Conservation (phyloP, 1,284 basidiomycete genomes). For the Ceratobasidium sp. region DNA sequence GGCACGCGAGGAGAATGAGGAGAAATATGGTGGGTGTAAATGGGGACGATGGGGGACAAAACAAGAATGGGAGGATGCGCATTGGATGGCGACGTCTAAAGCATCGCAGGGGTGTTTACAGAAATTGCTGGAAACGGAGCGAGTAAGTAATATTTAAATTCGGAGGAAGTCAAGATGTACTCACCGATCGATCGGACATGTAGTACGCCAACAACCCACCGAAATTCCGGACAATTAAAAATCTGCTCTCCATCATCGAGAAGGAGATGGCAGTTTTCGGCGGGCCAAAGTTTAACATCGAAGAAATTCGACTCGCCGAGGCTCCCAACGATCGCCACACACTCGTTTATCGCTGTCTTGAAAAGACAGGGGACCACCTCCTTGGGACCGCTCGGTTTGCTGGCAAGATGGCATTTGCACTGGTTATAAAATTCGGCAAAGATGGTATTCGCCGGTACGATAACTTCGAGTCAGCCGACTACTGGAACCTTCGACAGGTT, state of each 20-base stretch:
- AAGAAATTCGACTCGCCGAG: neutral
- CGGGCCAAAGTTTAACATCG: neutral
- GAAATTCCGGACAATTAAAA: neutral
- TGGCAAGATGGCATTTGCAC: constrained; percentile 16
- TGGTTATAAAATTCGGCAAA: neutral
- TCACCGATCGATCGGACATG: no score
- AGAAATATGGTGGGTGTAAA: neutral
- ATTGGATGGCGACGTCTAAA: neutral
- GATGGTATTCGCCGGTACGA: neutral
- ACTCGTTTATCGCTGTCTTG: neutral
- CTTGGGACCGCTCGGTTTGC: constrained; percentile 7
- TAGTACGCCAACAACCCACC: constrained; percentile 7
- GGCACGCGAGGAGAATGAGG: neutral
- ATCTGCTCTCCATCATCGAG: constrained; percentile 4
- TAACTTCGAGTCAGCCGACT: neutral
- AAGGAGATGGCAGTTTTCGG: neutral
- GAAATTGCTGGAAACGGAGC: no score
- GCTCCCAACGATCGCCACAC: neutral
- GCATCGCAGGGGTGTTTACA: no score
- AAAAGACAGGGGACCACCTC: neutral
- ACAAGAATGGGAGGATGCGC: neutral
- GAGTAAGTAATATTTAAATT: neutral
- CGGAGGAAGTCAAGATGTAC: no score
- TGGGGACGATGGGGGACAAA: neutral
- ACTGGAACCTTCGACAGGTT: constrained; percentile 17